phyloP scores from a whole-genome alignment of 257 asterid species.

The Plectranthus barbatus region DNA sequence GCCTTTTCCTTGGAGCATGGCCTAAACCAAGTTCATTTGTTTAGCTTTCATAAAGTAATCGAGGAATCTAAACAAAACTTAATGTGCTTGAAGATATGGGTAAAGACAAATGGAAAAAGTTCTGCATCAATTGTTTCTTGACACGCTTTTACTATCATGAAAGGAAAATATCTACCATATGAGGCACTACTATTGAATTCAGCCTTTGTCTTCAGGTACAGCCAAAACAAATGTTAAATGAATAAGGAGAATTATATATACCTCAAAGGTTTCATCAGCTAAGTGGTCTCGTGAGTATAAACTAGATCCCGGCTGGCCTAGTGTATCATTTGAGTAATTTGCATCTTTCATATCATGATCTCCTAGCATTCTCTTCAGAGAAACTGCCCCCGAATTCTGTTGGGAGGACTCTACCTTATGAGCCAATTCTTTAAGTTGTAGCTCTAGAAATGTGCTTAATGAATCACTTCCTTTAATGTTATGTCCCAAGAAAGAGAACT shows the following conservation, averaged over 20 bases:
- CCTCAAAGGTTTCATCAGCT: slow-evolving; percentile 31
- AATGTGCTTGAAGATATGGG: background rate
- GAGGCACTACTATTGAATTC: no score
- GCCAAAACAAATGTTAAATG: no score
- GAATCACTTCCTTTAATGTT: slow-evolving; percentile 49
- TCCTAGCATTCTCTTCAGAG: slow-evolving; percentile 20
- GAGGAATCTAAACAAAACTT: background rate
- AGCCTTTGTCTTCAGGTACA: no score
- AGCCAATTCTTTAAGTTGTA: slow-evolving; percentile 64
- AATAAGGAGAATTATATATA: background rate
- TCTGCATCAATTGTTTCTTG: background rate
- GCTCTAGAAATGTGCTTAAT: slow-evolving; percentile 64
- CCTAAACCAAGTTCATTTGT: slow-evolving; percentile 22
- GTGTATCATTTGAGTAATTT: slow-evolving; percentile 21
- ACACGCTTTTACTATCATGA: background rate
- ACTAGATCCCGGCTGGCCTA: slow-evolving; percentile 18
- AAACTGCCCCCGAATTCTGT: slow-evolving; percentile 21
- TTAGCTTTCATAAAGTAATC: background rate
- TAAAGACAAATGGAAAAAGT: background rate
- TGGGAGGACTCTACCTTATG: slow-evolving; percentile 46
- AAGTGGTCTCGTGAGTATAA: slow-evolving; percentile 23
- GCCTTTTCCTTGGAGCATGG: slow-evolving; percentile 24
- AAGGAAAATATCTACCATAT: background rate
- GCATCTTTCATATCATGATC: slow-evolving; percentile 17
- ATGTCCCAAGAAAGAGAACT: slow-evolving; percentile 30